Conservation (phyloP, 176 grass and related monocot species). For the Bothriochloa decipiens region DNA sequence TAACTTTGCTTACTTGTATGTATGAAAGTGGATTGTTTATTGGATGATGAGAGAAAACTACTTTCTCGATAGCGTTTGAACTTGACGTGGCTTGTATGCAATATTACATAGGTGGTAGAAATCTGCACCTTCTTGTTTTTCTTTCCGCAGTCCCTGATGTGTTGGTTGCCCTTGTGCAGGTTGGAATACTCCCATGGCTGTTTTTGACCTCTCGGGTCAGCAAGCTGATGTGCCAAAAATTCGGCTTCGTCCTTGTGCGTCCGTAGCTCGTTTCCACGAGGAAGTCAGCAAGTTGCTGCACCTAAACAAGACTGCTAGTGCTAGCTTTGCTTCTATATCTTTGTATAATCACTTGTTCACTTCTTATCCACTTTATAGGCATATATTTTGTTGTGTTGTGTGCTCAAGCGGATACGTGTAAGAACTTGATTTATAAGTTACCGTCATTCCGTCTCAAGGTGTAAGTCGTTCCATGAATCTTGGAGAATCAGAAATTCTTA, state of each 20-base stretch:
- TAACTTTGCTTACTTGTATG: background rate
- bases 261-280: conserved; percentile 3
- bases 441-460: too few species aligned
- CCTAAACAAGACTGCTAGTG: background rate
- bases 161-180: conserved; percentile 42
- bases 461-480: too few species aligned
- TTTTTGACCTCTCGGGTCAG: conserved; percentile 65
- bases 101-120: background rate
- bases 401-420: background rate
- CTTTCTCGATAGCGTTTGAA: background rate
- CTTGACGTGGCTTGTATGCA: background rate
- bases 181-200: conserved; percentile 76
- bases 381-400: background rate
- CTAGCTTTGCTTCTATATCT: background rate
- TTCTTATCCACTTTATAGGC: background rate
- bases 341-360: background rate
- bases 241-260: background rate
- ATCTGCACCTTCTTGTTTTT: background rate
- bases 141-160: background rate
- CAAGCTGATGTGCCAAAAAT: conserved; percentile 64
- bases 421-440: background rate
- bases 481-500: too few species aligned
- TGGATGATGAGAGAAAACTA: background rate
- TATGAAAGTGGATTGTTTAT: background rate
- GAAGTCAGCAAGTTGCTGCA: background rate